These are phyloP conservation scores for Pilobolus umbonatus DNA, from an alignment of 192 early-diverging fungal species.

Conservation along the genomic window DNA sequence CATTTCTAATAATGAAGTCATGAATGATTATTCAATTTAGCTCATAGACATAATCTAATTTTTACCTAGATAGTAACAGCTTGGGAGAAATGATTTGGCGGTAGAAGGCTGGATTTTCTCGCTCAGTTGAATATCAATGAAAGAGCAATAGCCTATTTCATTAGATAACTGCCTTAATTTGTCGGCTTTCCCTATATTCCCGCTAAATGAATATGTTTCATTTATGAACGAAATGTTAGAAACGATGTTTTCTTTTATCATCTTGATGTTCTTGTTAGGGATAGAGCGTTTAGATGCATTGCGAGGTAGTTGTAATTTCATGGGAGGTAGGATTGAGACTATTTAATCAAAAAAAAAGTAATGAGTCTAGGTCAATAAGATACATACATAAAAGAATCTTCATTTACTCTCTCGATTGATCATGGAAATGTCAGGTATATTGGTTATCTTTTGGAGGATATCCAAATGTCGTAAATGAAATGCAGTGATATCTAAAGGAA, in stretches of 20 bases:
- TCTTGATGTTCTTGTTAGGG: neutral
- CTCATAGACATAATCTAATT: too few species aligned
- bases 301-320: neutral
- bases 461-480: too few species aligned
- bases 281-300: too few species aligned
- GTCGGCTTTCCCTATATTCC: neutral
- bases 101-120: too few species aligned
- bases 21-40: too few species aligned
- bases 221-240: conserved; percentile 32
- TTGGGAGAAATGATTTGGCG: too few species aligned
- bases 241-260: conserved; percentile 1
- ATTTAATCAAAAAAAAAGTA: neutral
- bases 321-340: conserved; percentile 9
- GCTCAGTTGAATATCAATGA: conserved; percentile 16
- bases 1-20: conserved; percentile 57
- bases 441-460: too few species aligned
- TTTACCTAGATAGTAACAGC: too few species aligned
- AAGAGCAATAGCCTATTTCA: conserved; percentile 1
- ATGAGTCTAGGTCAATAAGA: neutral
- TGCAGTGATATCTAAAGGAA: too few species aligned
- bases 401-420: too few species aligned
- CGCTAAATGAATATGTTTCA: conserved; percentile 33
- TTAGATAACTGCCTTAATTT: conserved; percentile 10
- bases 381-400: too few species aligned
- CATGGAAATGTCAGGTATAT: too few species aligned